phyloP scores from a whole-genome alignment of 331 rosid species.

The Arachis monticola region DNA sequence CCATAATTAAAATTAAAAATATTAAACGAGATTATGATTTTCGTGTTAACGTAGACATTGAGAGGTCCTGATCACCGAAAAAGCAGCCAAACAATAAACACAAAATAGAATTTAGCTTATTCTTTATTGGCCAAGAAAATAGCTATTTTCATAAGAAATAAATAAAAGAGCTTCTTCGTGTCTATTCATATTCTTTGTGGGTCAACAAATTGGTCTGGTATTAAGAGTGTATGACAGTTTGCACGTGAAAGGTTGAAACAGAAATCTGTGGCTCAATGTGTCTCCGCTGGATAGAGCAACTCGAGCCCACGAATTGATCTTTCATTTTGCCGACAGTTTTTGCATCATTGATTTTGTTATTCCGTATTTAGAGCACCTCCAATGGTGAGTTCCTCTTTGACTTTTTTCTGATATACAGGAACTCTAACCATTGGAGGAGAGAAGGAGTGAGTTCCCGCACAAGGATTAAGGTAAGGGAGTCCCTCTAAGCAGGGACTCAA shows the following conservation, averaged over 20 bases:
- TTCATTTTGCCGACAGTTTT: not conserved
- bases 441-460: too few relatives aligned
- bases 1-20: not conserved
- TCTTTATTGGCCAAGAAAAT: not conserved
- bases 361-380: not conserved
- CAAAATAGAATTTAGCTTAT: not conserved
- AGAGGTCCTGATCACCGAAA: not conserved
- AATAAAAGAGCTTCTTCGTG: not conserved
- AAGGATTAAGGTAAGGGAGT: too few relatives aligned
- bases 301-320: conserved; percentile 27
- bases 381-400: too few relatives aligned
- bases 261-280: not conserved
- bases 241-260: conserved; percentile 19
- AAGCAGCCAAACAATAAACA: not conserved
- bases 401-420: too few relatives aligned
- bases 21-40: not conserved
- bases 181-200: too few relatives aligned
- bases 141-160: too few relatives aligned
- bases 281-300: conserved; percentile 22
- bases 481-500: too few relatives aligned
- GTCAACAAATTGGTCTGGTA: not conserved
- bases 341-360: not conserved
- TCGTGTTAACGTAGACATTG: not conserved
- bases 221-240: not conserved
- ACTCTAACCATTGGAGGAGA: too few relatives aligned